phyloP scores from a whole-genome alignment of 805 yeast species.

The Myxozyma melibiosi region DNA sequence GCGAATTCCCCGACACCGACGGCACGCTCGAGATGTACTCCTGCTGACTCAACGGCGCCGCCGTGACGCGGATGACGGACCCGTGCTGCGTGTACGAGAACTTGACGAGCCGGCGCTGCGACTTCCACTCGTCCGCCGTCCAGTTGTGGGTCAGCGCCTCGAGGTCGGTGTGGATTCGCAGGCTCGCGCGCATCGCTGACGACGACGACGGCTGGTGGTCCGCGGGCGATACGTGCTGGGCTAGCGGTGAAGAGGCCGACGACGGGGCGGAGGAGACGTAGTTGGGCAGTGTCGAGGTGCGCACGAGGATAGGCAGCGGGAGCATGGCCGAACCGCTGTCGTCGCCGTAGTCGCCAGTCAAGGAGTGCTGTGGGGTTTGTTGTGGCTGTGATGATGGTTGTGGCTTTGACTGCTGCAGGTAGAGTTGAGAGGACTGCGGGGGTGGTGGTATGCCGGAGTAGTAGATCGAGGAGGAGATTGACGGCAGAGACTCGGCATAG shows the following conservation, averaged over 20 bases:
- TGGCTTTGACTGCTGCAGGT: neutral
- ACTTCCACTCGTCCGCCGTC: conserved; percentile 49
- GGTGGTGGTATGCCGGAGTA: neutral
- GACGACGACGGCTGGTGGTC: neutral
- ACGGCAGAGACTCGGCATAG: neutral
- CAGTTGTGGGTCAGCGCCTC: conserved; percentile 49
- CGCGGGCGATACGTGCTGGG: neutral
- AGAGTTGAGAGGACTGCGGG: neutral
- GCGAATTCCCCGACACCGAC: neutral
- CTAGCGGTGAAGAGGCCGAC: neutral
- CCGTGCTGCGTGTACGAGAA: conserved; percentile 39
- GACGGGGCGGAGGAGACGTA: conserved; percentile 2
- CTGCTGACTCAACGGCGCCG: conserved; percentile 19
- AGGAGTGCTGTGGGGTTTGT: conserved; percentile 21
- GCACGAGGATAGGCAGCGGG: conserved; percentile 4
- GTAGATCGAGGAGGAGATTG: neutral
- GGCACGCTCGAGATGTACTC: conserved; percentile 18
- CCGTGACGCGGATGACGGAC: conserved; percentile 41
- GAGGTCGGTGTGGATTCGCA: conserved; percentile 40
- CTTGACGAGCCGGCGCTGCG: conserved; percentile 53
- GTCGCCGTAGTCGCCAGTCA: too few species aligned
- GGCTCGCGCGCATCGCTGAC: conserved; percentile 34
- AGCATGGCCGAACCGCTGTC: too few species aligned
- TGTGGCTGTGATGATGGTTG: conserved; percentile 27
- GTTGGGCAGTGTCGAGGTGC: conserved; percentile 6